Base-by-base conservation (phyloP, 139 green algal species). In the Chlorella sp. region DNA sequence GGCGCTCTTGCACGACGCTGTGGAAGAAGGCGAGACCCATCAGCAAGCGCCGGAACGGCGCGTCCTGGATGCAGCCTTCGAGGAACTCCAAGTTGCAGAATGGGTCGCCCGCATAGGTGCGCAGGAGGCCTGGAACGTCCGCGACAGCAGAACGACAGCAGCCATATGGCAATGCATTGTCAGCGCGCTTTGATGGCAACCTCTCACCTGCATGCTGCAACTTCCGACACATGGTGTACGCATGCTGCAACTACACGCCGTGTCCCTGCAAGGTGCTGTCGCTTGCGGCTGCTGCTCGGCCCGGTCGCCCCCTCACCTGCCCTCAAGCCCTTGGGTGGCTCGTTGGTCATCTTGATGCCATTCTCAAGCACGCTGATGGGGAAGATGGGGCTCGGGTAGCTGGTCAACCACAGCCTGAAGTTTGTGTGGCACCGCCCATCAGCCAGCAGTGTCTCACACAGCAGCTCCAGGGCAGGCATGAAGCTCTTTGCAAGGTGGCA, bases 331-430 rank as follows among this genome's bases (percentile, higher is more conserved):
- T 80, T 80, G 49, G 86, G 86, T 36, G 83, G 20, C 86, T 93
- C 88, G 65, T 86, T 89, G 31, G 88, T 92, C 85, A 93, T 93
- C 78, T 93, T 93, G 72, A 93, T 78, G 60, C 86, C 84, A 69
- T 82, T 87, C 78, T 93, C 85, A 65, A 93, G 82, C 29, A 93
- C 79, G 27, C 80, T 76, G 22, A 88, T 82, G 0, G 88, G 88
- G 74, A 94, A 92, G n/a, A 77, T 61, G 22, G 77, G 73, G 31
- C 74, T 84, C 55, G 89, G 89, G 78, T 91, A 90, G 62, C 67
- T 82, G 10, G 82, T 89, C 29, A 93, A 78, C 86, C 86, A 91
- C 60, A 91, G 76, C 33, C 88, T 35, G 77, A 91, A 88, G 68
- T 91, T 85, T 1, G 76, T 35, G 75, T 93, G 61, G 24, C 6